Percentiles rank a stretch among this genome's conserved stretches.
Conservation (phyloP, 169 alveolate species). For the Plasmodium yoelii region DNA sequence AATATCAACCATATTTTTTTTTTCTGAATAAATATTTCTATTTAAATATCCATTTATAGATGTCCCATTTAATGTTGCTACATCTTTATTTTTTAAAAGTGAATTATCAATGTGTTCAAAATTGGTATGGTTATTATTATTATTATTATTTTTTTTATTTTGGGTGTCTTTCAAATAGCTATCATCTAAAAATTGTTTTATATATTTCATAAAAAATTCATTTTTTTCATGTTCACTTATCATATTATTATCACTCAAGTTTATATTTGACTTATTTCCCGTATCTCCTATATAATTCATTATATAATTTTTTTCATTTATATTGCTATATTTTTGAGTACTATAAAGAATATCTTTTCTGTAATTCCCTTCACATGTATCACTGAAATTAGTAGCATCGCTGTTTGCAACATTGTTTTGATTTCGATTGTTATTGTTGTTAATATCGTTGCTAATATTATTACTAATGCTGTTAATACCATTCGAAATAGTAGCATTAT, state of each 20-base stretch:
- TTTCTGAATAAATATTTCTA: no score
- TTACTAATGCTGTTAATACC: neutral
- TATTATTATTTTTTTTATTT: neutral
- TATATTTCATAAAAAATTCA: conserved; percentile 45
- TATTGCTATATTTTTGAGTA: neutral
- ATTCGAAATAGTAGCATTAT: neutral
- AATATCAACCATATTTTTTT: no score
- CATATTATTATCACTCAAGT: neutral
- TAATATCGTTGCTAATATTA: neutral
- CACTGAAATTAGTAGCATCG: neutral
- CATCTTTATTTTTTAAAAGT: no score
- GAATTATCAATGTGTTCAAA: no score
- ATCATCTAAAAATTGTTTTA: conserved; percentile 21
- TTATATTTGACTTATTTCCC: neutral
- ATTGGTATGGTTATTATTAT: no score
- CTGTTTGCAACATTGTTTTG: neutral
- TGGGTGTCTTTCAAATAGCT: conserved; percentile 27
- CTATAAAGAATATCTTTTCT: no score
- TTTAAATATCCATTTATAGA: no score
- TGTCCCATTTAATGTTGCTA: no score
- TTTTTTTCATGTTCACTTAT: conserved; percentile 5
- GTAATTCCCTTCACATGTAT: neutral
- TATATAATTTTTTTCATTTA: neutral
- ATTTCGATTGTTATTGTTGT: neutral
- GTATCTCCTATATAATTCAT: neutral